Percentiles rank a stretch among this genome's conserved stretches.
Evolutionary conservation across 2,329 filamentous ascomycete species (phyloP).

Genomic region (Cryoendolithus antarcticus): DNA sequence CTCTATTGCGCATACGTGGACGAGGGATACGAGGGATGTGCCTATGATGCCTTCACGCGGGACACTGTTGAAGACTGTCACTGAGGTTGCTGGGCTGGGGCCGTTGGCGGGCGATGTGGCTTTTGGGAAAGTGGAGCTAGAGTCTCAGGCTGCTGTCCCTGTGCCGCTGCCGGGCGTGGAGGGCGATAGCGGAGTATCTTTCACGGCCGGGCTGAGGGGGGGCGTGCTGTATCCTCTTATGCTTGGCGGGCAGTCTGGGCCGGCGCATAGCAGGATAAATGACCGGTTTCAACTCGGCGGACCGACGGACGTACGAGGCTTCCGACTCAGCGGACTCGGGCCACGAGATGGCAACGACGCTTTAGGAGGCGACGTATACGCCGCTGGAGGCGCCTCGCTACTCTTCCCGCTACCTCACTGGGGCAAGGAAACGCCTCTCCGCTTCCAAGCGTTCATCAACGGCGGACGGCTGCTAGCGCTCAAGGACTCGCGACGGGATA

Average conservation of each 20-base stretch:
- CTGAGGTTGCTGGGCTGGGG: constrained; percentile 76
- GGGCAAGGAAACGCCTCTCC: constrained; percentile 69
- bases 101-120: constrained; percentile 76
- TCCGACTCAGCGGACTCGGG: constrained; percentile 78
- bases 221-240: constrained; percentile 76
- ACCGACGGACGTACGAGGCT: constrained; percentile 87
- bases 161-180: constrained; percentile 57
- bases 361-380: constrained; percentile 82
- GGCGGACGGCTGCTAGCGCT: constrained; percentile 74
- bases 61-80: constrained; percentile 63
- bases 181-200: constrained; percentile 62
- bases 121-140: constrained; percentile 87
- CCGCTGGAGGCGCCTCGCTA: constrained; percentile 76
- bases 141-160: constrained; percentile 64
- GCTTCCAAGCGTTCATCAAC: constrained; percentile 84
- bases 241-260: constrained; percentile 41
- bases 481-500: constrained; percentile 33
- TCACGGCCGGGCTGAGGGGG: constrained; percentile 72
- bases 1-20: constrained; percentile 69
- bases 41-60: constrained; percentile 73
- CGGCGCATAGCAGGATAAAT: constrained; percentile 66
- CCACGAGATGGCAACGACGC: constrained; percentile 77
- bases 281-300: constrained; percentile 93
- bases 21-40: constrained; percentile 69
- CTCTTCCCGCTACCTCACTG: constrained; percentile 73